These are phyloP conservation scores for Suillus hirtellus DNA, from an alignment of 768 basidiomycete species.

Conservation along the genomic window DNA sequence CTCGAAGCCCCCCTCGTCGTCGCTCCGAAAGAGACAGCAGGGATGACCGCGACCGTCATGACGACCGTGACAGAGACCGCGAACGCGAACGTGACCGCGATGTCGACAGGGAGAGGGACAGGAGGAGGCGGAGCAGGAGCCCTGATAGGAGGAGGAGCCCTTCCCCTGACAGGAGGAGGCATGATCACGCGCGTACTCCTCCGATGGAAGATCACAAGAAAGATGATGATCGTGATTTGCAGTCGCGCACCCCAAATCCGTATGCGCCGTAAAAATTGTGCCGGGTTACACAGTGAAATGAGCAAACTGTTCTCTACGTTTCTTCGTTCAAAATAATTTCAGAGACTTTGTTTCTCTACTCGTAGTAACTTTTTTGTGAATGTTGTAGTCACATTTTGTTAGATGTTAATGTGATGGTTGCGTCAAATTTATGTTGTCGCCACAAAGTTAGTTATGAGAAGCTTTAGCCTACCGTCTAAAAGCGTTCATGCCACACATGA, in stretches of 20 bases:
- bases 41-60: conserved; percentile 38
- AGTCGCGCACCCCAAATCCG: conserved; percentile 51
- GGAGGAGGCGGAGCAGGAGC: conserved; percentile 50
- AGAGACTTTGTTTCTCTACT: conserved; percentile 10
- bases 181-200: conserved; percentile 56
- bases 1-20: conserved; percentile 52
- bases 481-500: background rate
- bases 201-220: conserved; percentile 42
- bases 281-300: background rate
- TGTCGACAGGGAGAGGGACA: conserved; percentile 44
- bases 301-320: background rate
- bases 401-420: conserved; percentile 10
- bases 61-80: conserved; percentile 31
- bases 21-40: conserved; percentile 36
- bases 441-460: background rate
- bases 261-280: conserved; percentile 38
- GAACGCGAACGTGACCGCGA: conserved; percentile 37
- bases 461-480: background rate
- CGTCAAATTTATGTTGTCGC: background rate
- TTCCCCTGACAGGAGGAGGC: conserved; percentile 43
- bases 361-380: conserved; percentile 7
- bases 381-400: conserved; percentile 10
- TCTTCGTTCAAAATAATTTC: background rate
- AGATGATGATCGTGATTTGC: conserved; percentile 52
- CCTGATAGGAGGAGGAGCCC: conserved; percentile 49